phyloP scores from a whole-genome alignment of 2,329 filamentous ascomycete genomes.

The Aureobasidium sp. region DNA sequence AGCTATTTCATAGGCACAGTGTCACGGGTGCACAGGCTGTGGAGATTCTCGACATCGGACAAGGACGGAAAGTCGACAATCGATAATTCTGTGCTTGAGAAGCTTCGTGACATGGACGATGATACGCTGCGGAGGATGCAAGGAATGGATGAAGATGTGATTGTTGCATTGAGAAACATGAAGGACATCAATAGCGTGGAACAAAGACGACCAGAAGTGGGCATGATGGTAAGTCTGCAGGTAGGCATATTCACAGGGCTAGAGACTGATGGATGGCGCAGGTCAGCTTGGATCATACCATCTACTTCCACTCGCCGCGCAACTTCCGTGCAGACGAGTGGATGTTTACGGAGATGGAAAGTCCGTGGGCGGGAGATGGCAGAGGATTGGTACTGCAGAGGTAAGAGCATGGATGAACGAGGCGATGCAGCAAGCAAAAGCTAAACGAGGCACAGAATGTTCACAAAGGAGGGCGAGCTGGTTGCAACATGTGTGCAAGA shows the following conservation, averaged over 20 bases:
- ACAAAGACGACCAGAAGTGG: constrained; percentile 49
- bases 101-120: constrained; percentile 36
- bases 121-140: constrained; percentile 33
- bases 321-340: constrained; percentile 52
- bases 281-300: constrained; percentile 49
- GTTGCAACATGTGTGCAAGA: constrained; percentile 76
- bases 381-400: constrained; percentile 67
- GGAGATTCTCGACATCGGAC: constrained; percentile 28
- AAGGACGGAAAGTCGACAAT: constrained; percentile 19
- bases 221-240: constrained; percentile 68
- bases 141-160: constrained; percentile 42
- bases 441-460: constrained; percentile 41
- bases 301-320: constrained; percentile 46
- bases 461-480: constrained; percentile 59
- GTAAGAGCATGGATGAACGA: not conserved
- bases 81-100: constrained; percentile 35
- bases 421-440: not conserved
- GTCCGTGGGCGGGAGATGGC: constrained; percentile 70
- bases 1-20: constrained; percentile 85
- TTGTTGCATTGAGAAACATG: constrained; percentile 37
- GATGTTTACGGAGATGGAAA: constrained; percentile 74
- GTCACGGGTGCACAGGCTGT: constrained; percentile 68
- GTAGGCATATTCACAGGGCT: too few species aligned
- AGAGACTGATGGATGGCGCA: too few species aligned
- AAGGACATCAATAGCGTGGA: constrained; percentile 24